Percentiles rank a stretch among this genome's conserved stretches.
phyloP scores from a whole-genome alignment of 768 basidiomycete species.

The Mrakia gelida region DNA sequence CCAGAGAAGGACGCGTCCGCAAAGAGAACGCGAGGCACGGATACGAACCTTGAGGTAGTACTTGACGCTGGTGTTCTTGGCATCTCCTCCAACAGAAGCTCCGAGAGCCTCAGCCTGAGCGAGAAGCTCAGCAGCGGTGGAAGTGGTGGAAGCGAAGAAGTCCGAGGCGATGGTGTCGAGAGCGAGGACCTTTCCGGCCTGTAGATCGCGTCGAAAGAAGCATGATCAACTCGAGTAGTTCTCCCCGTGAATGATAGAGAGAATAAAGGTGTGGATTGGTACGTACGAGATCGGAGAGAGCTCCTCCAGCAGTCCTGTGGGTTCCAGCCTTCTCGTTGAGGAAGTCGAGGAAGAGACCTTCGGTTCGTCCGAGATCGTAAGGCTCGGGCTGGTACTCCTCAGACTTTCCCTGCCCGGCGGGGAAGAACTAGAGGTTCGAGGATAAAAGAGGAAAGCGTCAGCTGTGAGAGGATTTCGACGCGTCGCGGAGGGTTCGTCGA shows the following conservation, averaged over 20 bases:
- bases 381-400: conserved; percentile 59
- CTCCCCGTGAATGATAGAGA: too few species aligned
- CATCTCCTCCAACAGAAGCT: conserved; percentile 19
- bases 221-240: too few species aligned
- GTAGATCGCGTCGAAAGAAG: neutral
- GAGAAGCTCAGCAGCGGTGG: conserved; percentile 47
- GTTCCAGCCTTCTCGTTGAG: conserved; percentile 59
- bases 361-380: conserved; percentile 51
- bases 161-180: conserved; percentile 79
- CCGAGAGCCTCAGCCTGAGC: conserved; percentile 43
- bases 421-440: conserved; percentile 17
- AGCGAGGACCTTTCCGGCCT: conserved; percentile 76
- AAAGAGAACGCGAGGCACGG: neutral
- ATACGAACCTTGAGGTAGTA: conserved; percentile 66
- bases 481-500: neutral
- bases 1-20: neutral
- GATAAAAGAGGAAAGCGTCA: neutral
- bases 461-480: neutral
- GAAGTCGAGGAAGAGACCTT: conserved; percentile 42
- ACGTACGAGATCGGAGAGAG: conserved; percentile 56
- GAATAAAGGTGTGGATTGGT: neutral
- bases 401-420: conserved; percentile 50
- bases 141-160: conserved; percentile 53
- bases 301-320: conserved; percentile 67
- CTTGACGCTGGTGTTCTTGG: conserved; percentile 48